Evolutionary conservation across 768 basidiomycete genomes (phyloP).

Genomic region (Myochromella boudieri): DNA sequence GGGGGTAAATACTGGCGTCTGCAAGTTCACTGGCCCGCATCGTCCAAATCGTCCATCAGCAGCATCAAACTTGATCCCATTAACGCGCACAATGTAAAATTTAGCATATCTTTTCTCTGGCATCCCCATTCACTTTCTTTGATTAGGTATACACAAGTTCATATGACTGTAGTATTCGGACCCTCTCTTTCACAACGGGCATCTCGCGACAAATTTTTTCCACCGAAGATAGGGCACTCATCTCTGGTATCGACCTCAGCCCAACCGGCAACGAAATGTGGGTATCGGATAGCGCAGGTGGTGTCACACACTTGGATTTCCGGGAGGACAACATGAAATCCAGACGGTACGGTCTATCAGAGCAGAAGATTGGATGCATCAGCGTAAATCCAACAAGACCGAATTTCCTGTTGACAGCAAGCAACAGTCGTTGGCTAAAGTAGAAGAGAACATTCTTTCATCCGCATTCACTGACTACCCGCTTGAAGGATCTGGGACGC

Average conservation of each 20-base stretch:
- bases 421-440: conserved; percentile 73
- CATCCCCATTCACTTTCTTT: conserved; percentile 1
- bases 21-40: conserved; percentile 84
- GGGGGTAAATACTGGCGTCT: conserved; percentile 80
- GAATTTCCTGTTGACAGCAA: conserved; percentile 69
- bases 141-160: conserved; percentile 74
- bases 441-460: conserved; percentile 30
- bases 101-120: not conserved
- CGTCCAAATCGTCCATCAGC: conserved; percentile 77
- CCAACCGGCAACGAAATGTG: conserved; percentile 78
- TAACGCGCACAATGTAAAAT: conserved; percentile 65
- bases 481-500: conserved; percentile 73
- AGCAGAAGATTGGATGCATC: conserved; percentile 75
- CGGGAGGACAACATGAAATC: conserved; percentile 58
- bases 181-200: conserved; percentile 70
- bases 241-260: conserved; percentile 70
- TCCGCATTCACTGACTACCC: not conserved
- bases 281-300: conserved; percentile 75
- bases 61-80: conserved; percentile 75
- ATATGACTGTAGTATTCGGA: conserved; percentile 79
- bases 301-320: conserved; percentile 74
- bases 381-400: conserved; percentile 76
- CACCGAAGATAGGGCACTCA: conserved; percentile 53
- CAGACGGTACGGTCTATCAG: conserved; percentile 63
- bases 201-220: conserved; percentile 70